These are phyloP conservation scores for Teunomyces tritomae DNA, from an alignment of 805 yeast genomes.

Conservation along the genomic window DNA sequence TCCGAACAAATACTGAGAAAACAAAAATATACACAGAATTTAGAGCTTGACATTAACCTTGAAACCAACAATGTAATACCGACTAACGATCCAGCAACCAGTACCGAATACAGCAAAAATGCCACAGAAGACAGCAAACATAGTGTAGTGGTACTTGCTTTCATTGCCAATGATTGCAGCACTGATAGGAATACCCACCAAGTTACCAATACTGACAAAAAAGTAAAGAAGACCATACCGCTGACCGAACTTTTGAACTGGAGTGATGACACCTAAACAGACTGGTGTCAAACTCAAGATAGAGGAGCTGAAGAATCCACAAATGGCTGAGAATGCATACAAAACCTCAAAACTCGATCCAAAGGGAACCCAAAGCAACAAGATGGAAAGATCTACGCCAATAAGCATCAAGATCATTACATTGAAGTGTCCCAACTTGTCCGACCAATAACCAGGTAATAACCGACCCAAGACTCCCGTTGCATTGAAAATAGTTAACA, in stretches of 20 bases:
- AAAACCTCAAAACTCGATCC: conserved; percentile 44
- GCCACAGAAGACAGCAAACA: conserved; percentile 35
- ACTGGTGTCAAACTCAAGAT: conserved; percentile 65
- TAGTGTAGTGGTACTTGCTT: conserved; percentile 21
- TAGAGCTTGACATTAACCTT: conserved; percentile 12
- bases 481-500: conserved; percentile 47
- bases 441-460: conserved; percentile 56
- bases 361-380: conserved; percentile 67
- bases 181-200: conserved; percentile 37
- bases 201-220: conserved; percentile 45
- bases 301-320: conserved; percentile 62
- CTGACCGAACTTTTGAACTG: conserved; percentile 62
- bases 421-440: conserved; percentile 54
- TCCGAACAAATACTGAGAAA: too few relatives aligned
- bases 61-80: conserved; percentile 31
- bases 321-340: conserved; percentile 50
- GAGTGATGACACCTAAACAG: conserved; percentile 65
- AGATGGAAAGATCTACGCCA: conserved; percentile 45
- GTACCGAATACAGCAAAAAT: conserved; percentile 25
- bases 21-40: not conserved
- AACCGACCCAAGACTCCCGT: conserved; percentile 52
- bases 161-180: conserved; percentile 37
- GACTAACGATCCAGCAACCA: conserved; percentile 26
- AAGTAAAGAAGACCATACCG: conserved; percentile 67
- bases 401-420: conserved; percentile 49